Evolutionary conservation across 805 yeast species (phyloP), one percentile per base, ranked within the genome.

Genomic region (Saturnispora dispora): DNA sequence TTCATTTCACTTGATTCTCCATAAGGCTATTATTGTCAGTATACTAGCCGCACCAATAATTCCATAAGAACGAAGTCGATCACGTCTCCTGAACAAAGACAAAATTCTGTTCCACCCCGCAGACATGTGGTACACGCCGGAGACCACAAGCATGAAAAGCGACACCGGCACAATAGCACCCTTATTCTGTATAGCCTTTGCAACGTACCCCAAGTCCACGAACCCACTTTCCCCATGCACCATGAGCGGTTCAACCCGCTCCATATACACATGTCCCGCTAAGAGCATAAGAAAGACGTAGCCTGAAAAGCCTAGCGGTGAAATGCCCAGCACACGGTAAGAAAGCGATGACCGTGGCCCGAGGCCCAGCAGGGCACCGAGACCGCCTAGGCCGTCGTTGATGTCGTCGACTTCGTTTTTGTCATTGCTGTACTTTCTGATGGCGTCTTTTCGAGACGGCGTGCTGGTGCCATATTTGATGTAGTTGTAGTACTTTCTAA

Each of bases 151-250:
- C 2, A 66, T 58, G 43, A 72, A 66, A 1, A 70, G 60, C 1
- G 48, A 37, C 17, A 46, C 25, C 15, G 33, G 11, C 11, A 46
- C 48, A 13, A 25, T 25, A 32, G 20, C 35, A 2, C 48, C 48
- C 37, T 46, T 46, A 7, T 13, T 25, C n/a, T 37, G n/a, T 33
- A 46, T 46, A 13, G 42, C 58, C 54, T 74, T 73, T 0, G 80
- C 57, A 9, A 84, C 68, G 58, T 71, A 83, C 8, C 76, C 74
- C 43, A 85, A 64, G 43, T 69, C 73, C 20, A 85, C 64, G 50
- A 76, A 66, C 1, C 82, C 73, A 3, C 83, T 76, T 62, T 84
- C 91, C 0, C 88, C 89, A 52, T 82, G 85, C 1, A 79, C 68
- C 2, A 58, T 17, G n/a, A 70, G 27, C 0, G 91, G 89, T 0